A percentile compares a stretch with the other conserved stretches of the same genome.
Conservation (phyloP, 257 asterid species). For the Primulina tabacum region DNA sequence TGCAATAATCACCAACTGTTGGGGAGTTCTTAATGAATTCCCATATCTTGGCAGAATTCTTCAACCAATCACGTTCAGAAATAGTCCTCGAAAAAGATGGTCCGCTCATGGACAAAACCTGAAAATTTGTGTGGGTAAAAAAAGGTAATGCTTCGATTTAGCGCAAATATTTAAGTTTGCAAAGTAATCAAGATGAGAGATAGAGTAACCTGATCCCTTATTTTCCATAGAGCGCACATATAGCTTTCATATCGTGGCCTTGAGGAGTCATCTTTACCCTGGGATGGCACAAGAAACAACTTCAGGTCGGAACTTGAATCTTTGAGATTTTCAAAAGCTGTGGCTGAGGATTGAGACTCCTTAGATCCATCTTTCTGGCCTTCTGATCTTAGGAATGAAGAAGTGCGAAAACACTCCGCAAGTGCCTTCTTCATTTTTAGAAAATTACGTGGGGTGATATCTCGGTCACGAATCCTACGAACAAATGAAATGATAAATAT, state of each 20-base stretch:
- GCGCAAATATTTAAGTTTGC: neutral
- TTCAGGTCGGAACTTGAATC: slow-evolving; percentile 39
- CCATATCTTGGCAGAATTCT: slow-evolving; percentile 95
- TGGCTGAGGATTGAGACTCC: slow-evolving; percentile 26
- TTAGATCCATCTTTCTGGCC: slow-evolving; percentile 33
- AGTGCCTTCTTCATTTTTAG: slow-evolving; percentile 55
- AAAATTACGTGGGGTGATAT: slow-evolving; percentile 42
- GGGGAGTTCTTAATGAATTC: slow-evolving; percentile 69
- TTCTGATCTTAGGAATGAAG: slow-evolving; percentile 51
- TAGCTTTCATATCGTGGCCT: slow-evolving; percentile 60
- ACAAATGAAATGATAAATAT: neutral
- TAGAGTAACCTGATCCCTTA: slow-evolving; percentile 76
- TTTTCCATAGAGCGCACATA: slow-evolving; percentile 51
- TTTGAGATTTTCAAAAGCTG: slow-evolving; percentile 21
- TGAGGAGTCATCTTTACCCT: slow-evolving; percentile 46
- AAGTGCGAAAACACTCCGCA: slow-evolving; percentile 43
- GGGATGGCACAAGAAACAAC: slow-evolving; percentile 65
- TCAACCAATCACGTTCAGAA: slow-evolving; percentile 96
- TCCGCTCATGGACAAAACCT: slow-evolving; percentile 72
- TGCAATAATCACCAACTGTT: slow-evolving; percentile 57
- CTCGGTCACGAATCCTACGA: slow-evolving; percentile 56
- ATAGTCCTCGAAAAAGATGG: slow-evolving; percentile 72
- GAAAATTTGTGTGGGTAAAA: slow-evolving; percentile 8
- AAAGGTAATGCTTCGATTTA: neutral
- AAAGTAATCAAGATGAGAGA: slow-evolving; percentile 7